A percentile compares a stretch with the other conserved stretches of the same genome.
Evolutionary conservation across 2,329 filamentous ascomycete species (phyloP).

Genomic region (Davidsoniella eucalypti): DNA sequence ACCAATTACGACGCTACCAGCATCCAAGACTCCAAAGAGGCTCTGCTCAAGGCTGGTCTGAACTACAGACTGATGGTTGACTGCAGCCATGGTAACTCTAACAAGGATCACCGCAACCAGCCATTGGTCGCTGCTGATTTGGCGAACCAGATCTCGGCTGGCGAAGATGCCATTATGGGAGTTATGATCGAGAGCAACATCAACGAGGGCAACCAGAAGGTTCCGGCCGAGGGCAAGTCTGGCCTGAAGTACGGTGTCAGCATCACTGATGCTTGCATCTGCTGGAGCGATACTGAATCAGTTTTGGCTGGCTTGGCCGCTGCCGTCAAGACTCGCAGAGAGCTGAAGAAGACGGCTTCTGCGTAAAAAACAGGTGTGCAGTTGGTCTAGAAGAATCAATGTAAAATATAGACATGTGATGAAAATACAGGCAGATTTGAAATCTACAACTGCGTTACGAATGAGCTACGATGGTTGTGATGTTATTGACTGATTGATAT

Average conservation of each 20-base stretch:
- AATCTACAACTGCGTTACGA: neutral
- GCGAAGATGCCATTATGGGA: slow-evolving; percentile 80
- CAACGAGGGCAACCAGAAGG: slow-evolving; percentile 85
- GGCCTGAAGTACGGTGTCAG: slow-evolving; percentile 86
- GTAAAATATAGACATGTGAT: neutral
- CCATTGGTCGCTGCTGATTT: slow-evolving; percentile 74
- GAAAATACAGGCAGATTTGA: neutral
- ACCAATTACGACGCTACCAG: slow-evolving; percentile 85
- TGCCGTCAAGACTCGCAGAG: slow-evolving; percentile 60
- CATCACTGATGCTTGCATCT: slow-evolving; percentile 94
- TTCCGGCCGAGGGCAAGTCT: slow-evolving; percentile 68
- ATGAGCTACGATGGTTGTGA: neutral
- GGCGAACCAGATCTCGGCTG: slow-evolving; percentile 68
- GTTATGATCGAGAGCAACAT: slow-evolving; percentile 99
- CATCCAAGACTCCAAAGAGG: slow-evolving; percentile 67
- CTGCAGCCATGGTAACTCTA: slow-evolving; percentile 91
- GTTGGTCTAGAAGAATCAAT: slow-evolving; percentile 13
- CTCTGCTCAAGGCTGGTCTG: slow-evolving; percentile 58
- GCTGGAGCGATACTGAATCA: slow-evolving; percentile 75
- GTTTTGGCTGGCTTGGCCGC: slow-evolving; percentile 65
- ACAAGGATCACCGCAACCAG: slow-evolving; percentile 95
- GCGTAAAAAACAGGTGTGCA: neutral
- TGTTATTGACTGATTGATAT: too few relatives aligned
- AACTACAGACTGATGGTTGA: slow-evolving; percentile 82
- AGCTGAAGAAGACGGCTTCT: slow-evolving; percentile 16